phyloP scores from a whole-genome alignment of 2,329 filamentous ascomycete species.

The Pseudocercospora ulei region DNA sequence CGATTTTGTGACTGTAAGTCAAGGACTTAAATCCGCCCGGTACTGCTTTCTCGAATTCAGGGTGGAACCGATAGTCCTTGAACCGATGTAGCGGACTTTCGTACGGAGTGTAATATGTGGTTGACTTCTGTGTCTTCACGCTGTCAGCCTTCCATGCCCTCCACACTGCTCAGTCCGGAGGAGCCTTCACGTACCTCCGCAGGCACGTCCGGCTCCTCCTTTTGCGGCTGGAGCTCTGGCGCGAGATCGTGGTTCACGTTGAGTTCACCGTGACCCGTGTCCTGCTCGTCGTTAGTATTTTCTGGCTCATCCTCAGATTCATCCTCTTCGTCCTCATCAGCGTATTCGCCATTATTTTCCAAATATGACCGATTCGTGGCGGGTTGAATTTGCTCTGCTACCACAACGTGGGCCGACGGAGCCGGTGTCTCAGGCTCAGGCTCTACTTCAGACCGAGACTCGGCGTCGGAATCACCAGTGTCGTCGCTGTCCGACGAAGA shows the following conservation, averaged over 20 bases:
- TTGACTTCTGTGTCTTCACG: slow-evolving; percentile 9
- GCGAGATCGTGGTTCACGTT: slow-evolving; percentile 30
- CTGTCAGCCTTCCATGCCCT: slow-evolving; percentile 10
- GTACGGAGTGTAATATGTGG: slow-evolving; percentile 51
- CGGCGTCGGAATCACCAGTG: slow-evolving; percentile 3
- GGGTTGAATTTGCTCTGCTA: no score
- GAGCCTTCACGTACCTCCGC: slow-evolving; percentile 17
- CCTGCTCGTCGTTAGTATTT: slow-evolving; percentile 5
- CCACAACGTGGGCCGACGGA: no score
- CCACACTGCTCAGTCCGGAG: slow-evolving; percentile 11
- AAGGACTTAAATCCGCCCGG: slow-evolving; percentile 72
- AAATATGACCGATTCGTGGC: no score
- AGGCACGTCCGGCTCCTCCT: slow-evolving; percentile 17
- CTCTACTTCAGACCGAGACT: no score
- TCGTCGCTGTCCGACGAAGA: slow-evolving; percentile 10
- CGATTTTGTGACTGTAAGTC: slow-evolving; percentile 88
- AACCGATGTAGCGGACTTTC: slow-evolving; percentile 74
- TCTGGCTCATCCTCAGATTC: slow-evolving; percentile 15
- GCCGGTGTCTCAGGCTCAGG: slow-evolving; percentile 1
- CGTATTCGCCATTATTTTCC: no score
- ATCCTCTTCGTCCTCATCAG: neutral
- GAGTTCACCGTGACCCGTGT: slow-evolving; percentile 1
- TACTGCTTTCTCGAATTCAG: slow-evolving; percentile 59
- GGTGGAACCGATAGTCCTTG: slow-evolving; percentile 83
- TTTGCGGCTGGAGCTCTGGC: slow-evolving; percentile 34